phyloP scores from a whole-genome alignment of 108 stramenopile species.

The Skeletonema grethae region DNA sequence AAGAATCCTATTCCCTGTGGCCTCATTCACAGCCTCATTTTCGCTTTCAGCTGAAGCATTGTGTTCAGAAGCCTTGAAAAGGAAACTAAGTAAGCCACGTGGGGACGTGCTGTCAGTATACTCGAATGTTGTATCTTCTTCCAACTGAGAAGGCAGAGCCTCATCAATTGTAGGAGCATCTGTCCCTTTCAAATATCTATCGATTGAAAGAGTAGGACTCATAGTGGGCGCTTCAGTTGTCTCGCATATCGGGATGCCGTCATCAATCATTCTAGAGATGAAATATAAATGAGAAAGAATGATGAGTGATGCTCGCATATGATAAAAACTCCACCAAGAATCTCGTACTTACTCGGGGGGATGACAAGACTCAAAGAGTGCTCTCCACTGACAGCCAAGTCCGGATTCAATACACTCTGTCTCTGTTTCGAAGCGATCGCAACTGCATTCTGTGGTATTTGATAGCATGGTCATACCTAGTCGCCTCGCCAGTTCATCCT shows the following conservation, averaged over 20 bases:
- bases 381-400: constrained; percentile 33
- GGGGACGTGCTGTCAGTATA: background rate
- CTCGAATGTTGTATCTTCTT: background rate
- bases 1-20: constrained; percentile 10
- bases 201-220: constrained; percentile 45
- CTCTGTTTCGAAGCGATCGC: constrained; percentile 50
- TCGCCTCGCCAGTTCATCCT: constrained; percentile 41
- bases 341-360: constrained; percentile 38
- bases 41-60: background rate
- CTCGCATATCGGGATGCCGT: constrained; percentile 54
- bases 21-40: background rate
- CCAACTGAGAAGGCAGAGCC: background rate
- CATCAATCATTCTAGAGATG: constrained; percentile 40
- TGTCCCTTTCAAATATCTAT: constrained; percentile 38
- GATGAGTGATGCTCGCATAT: no score
- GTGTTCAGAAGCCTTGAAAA: constrained; percentile 34
- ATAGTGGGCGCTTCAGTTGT: constrained; percentile 55
- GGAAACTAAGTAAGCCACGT: constrained; percentile 14
- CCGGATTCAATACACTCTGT: constrained; percentile 51
- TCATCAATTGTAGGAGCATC: constrained; percentile 39
- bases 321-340: no score
- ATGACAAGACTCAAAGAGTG: constrained; percentile 43
- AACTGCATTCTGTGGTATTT: constrained; percentile 60
- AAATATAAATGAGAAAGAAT: no score
- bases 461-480: constrained; percentile 31